Evolutionary conservation across 2,329 filamentous ascomycete genomes (phyloP), one percentile per base, ranked within the genome.

Genomic region (Annulohypoxylon truncatum): DNA sequence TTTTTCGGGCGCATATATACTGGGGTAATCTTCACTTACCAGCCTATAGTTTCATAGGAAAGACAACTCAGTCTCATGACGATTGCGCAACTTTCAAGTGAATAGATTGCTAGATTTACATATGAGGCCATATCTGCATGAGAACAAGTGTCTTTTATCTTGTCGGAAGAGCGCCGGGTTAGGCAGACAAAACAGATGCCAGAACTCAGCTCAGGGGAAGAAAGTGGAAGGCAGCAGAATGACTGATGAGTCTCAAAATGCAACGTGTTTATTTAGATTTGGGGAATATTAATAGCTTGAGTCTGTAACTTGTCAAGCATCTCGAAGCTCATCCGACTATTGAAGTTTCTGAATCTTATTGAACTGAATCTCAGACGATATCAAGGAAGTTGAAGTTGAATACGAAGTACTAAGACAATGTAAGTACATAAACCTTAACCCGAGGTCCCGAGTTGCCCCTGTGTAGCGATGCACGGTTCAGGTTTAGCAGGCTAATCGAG

Each of bases 111-210:
- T 10, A 35, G 13, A 48, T 44, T 46, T 20, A 60, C n/a, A 44
- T 31, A 35, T 22, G 46, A 61, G 42, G 48, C 22, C 26, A 26
- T n/a, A 28, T 24, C 35, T 42, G 29, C 15, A 52, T 53, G 35
- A 57, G 53, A 44, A 64, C 42, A 59, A 50, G 56, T 59, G 61
- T 60, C n/a, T 46, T 52, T 40, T 26, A 53, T 44, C 13, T 47
- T 7, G 46, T 44, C 42, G 31, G 50, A 38, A 13, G 28, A 12
- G 3, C 24, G 18, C 18, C 28, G 20, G 28, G 54, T 67, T 59
- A 68, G 66, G 66, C 62, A 68, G 66, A 62, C 35, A 60, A 26
- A 63, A 54, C 20, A 57, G 52, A 62, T 53, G n/a, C 47, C 18
- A 56, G 33, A 54, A 26, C n/a, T 59, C 26, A 26, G 22, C 22